These are phyloP conservation scores for Plasmodium ovale DNA, from an alignment of 169 alveolate species.

Conservation along the genomic window DNA sequence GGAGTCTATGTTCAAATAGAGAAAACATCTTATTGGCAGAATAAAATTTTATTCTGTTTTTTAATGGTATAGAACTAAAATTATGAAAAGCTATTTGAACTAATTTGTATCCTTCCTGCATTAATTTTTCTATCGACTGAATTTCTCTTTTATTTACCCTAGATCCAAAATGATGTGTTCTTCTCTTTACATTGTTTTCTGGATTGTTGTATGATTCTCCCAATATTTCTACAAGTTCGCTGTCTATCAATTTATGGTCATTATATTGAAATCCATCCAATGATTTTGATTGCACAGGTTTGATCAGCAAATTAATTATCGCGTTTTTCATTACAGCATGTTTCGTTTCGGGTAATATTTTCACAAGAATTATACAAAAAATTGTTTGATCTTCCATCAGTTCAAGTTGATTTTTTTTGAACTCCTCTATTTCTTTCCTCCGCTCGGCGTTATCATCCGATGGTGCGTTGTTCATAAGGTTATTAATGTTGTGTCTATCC, in stretches of 20 bases:
- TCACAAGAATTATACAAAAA: conserved; percentile 21
- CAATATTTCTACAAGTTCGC: conserved; percentile 26
- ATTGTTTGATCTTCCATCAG: conserved; percentile 39
- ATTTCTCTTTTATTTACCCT: conserved; percentile 54
- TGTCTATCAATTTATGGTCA: conserved; percentile 15
- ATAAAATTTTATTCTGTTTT: conserved; percentile 24
- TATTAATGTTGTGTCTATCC: neutral
- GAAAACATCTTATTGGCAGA: conserved; percentile 58
- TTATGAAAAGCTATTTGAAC: conserved; percentile 61
- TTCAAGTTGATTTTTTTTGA: neutral
- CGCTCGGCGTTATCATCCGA: neutral
- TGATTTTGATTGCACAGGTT: conserved; percentile 53
- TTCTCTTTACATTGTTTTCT: conserved; percentile 15
- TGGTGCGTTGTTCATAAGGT: too few relatives aligned
- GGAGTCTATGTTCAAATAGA: conserved; percentile 42
- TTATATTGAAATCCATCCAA: conserved; percentile 45
- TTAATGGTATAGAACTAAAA: conserved; percentile 29
- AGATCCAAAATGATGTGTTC: conserved; percentile 34
- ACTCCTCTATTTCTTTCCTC: conserved; percentile 12
- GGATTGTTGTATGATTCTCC: conserved; percentile 46
- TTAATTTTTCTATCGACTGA: conserved; percentile 15
- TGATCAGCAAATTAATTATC: conserved; percentile 15
- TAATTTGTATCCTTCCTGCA: conserved; percentile 21
- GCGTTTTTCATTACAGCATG: neutral
- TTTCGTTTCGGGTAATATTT: conserved; percentile 34